phyloP scores from a whole-genome alignment of 1,284 basidiomycete species.

The Ganoderma multipileum region DNA sequence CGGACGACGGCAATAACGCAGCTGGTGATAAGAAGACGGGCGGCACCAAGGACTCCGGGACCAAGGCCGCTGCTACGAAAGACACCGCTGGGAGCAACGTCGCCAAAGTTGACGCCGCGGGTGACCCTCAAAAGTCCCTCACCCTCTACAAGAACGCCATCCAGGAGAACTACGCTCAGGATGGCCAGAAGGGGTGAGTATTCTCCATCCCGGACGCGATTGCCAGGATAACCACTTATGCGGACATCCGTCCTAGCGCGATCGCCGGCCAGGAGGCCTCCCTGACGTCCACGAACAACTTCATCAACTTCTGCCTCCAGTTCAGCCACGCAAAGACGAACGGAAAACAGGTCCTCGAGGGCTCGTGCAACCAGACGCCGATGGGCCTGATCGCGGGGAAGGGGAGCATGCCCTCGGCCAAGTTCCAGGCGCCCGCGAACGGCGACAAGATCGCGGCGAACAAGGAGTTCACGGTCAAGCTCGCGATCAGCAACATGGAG shows the following conservation, averaged over 20 bases:
- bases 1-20: constrained; percentile 6
- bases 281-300: constrained; percentile 62
- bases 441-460: constrained; percentile 47
- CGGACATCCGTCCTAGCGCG: constrained; percentile 31
- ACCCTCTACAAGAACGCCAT: constrained; percentile 35
- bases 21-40: not conserved
- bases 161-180: constrained; percentile 46
- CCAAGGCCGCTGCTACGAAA: constrained; percentile 10
- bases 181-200: constrained; percentile 36
- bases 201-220: not conserved
- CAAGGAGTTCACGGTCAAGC: constrained; percentile 51
- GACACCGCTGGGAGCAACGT: constrained; percentile 11
- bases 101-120: constrained; percentile 12
- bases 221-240: not conserved
- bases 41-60: constrained; percentile 15
- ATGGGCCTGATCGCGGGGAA: constrained; percentile 49
- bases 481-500: constrained; percentile 50
- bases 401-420: constrained; percentile 51
- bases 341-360: constrained; percentile 53
- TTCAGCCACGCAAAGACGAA: constrained; percentile 46
- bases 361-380: constrained; percentile 64
- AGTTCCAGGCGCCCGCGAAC: constrained; percentile 53
- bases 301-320: constrained; percentile 56
- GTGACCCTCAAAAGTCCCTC: constrained; percentile 42
- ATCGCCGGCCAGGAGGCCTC: constrained; percentile 49